A percentile compares a stretch with the other conserved stretches of the same genome.
Conservation (phyloP, 1,284 basidiomycete species). For the Sporisorium iseilematis-ciliati region DNA sequence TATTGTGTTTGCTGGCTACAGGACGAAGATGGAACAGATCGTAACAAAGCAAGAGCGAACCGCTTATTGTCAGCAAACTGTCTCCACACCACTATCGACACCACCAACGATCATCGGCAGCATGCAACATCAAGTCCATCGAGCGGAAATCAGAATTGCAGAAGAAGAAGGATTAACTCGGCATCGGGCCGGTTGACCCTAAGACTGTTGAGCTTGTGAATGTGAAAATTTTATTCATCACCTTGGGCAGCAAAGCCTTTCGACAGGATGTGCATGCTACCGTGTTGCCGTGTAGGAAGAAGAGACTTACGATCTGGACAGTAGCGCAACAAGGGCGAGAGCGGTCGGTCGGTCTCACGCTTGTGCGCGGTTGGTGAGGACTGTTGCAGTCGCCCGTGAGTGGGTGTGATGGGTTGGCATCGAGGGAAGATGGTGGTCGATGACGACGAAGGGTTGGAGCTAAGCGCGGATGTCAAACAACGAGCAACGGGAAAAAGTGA, state of each 20-base stretch:
- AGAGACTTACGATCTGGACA: constrained; percentile 11
- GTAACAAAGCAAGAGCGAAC: not conserved
- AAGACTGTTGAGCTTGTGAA: constrained; percentile 61
- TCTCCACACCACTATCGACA: not conserved
- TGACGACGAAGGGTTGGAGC: not conserved
- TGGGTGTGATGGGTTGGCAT: not conserved
- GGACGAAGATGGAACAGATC: not conserved
- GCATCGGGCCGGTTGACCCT: constrained; percentile 32
- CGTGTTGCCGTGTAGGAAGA: not conserved
- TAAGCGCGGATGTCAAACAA: too few relatives aligned
- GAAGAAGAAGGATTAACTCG: constrained; percentile 57
- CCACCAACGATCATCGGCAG: not conserved
- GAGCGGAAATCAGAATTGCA: constrained; percentile 50
- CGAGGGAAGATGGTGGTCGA: not conserved
- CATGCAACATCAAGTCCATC: not conserved
- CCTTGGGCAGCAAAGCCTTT: not conserved
- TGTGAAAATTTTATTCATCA: constrained; percentile 55
- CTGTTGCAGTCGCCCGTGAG: not conserved
- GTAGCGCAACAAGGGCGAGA: constrained; percentile 4
- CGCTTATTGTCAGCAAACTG: not conserved
- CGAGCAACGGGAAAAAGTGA: not conserved
- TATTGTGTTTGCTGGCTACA: constrained; percentile 5
- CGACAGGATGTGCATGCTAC: not conserved
- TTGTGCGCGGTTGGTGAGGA: not conserved
- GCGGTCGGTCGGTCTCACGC: not conserved